Base-by-base conservation (phyloP, 2,329 filamentous ascomycete genomes). In the Didymella sp. region DNA sequence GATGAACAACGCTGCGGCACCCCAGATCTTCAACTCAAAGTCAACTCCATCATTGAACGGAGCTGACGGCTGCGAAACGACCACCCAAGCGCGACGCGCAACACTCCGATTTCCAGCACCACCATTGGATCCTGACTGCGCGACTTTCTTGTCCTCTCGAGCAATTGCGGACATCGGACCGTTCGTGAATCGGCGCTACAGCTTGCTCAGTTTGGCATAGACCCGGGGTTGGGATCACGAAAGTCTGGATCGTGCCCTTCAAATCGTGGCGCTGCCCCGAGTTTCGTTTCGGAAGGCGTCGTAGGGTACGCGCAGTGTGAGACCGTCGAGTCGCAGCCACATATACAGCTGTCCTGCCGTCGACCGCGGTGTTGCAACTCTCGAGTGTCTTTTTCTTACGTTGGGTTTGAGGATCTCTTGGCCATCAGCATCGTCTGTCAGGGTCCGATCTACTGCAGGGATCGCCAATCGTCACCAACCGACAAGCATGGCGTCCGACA, bases 401-500 rank as follows among this genome's bases (percentile, higher is more conserved):
- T 44, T 38, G 21, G 21, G 17, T 40, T 22, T 35, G 35, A 37
- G 42, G 3, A 42, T 47, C 28, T 46, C 47, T 53, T 24, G 25
- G 12, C 44, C 44, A 44, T 24, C 41, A 38, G 37, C 44, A 37
- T 43, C 13, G n/a, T 31, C 49, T 54, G 48, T 31, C 31, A 59
- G 56, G 56, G 51, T 59, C 51, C 46, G 47, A 55, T 62, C 51
- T 40, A 28, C 53, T 49, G 45, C 53, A 62, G 59, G 59, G 56
- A 38, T 55, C 45, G 27, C 12, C 35, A 22, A 7, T 47, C 46
- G 21, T 50, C n/a, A 43, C 37, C 28, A 45, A 28, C 30, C 35
- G 40, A 25, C 45, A 27, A 37, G 24, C 45, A 71, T 70, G 67
- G 58, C 65, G 45, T 53, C 63, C 53, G 62, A 53, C 48, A 58